A percentile compares a stretch with the other conserved stretches of the same genome.
Evolutionary conservation across 345 rosid species (phyloP).

Genomic region (Bretschneidera sinensis): DNA sequence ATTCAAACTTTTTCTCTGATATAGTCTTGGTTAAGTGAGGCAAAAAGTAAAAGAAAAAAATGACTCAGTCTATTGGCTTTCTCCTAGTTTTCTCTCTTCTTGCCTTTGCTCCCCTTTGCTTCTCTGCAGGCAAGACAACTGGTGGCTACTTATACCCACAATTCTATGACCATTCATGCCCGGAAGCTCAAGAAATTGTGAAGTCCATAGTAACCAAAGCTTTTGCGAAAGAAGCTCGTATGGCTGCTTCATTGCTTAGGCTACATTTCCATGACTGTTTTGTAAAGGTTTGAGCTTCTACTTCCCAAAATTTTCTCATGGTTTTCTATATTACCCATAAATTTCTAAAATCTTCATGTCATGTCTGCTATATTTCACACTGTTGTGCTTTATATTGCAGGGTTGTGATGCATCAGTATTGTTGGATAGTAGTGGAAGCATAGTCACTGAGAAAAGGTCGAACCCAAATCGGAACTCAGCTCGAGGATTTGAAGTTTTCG

Average conservation of each 20-base stretch:
- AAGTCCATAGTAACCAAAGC: slow-evolving; percentile 54
- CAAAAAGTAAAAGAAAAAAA: slow-evolving; percentile 17
- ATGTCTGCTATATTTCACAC: neutral
- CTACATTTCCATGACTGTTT: slow-evolving; percentile 90
- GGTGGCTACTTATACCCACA: slow-evolving; percentile 46
- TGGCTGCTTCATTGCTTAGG: slow-evolving; percentile 82
- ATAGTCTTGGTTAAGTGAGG: too few relatives aligned
- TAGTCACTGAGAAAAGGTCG: slow-evolving; percentile 69
- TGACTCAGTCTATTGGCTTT: slow-evolving; percentile 35
- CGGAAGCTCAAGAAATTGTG: slow-evolving; percentile 49
- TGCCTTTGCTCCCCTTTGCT: slow-evolving; percentile 42
- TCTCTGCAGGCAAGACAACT: slow-evolving; percentile 21
- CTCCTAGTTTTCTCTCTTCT: slow-evolving; percentile 41
- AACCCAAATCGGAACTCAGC: slow-evolving; percentile 73
- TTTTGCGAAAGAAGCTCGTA: slow-evolving; percentile 54
- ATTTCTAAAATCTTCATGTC: neutral
- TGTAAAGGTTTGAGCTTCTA: slow-evolving; percentile 46
- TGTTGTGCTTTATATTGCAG: slow-evolving; percentile 29
- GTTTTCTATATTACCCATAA: neutral
- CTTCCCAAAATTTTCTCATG: neutral
- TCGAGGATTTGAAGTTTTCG: slow-evolving; percentile 78
- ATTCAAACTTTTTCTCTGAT: slow-evolving; percentile 14
- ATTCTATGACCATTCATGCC: slow-evolving; percentile 65
- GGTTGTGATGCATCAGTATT: slow-evolving; percentile 88
- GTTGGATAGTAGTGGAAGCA: slow-evolving; percentile 57